Percentiles rank a stretch among this genome's conserved stretches.
Conservation (phyloP, 345 rosid genomes). For the Gossypium rotundifolium region DNA sequence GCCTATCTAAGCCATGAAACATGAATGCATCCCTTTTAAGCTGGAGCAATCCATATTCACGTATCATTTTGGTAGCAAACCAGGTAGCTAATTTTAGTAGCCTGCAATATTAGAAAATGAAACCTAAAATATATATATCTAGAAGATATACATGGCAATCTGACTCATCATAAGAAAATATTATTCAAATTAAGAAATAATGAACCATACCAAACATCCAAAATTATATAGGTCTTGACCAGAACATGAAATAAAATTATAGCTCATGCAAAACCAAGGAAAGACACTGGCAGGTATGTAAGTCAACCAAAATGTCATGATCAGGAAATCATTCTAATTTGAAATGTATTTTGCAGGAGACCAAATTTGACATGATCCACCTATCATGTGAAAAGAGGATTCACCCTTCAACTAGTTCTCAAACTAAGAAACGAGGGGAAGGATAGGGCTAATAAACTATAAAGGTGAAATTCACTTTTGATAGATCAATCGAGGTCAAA, state of each 20-base stretch:
- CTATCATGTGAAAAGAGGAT: background rate
- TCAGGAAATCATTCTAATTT: background rate
- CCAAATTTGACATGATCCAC: background rate
- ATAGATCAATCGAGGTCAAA: background rate
- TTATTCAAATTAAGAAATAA: background rate
- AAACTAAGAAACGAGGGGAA: background rate
- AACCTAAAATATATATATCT: background rate
- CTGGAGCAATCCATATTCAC: conserved; percentile 57
- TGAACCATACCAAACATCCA: background rate
- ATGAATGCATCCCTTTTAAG: conserved; percentile 41
- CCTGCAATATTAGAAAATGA: conserved; percentile 41
- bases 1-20: conserved; percentile 30
- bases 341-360: background rate
- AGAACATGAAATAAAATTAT: background rate
- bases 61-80: conserved; percentile 83
- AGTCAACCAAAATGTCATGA: conserved; percentile 5
- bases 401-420: background rate
- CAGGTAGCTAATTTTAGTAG: conserved; percentile 70
- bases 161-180: background rate
- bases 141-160: background rate
- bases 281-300: background rate
- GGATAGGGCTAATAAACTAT: background rate
- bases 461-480: background rate
- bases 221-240: background rate
- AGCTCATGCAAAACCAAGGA: background rate